Conservation (phyloP, 345 rosid genomes). For the Gossypium anomalum region DNA sequence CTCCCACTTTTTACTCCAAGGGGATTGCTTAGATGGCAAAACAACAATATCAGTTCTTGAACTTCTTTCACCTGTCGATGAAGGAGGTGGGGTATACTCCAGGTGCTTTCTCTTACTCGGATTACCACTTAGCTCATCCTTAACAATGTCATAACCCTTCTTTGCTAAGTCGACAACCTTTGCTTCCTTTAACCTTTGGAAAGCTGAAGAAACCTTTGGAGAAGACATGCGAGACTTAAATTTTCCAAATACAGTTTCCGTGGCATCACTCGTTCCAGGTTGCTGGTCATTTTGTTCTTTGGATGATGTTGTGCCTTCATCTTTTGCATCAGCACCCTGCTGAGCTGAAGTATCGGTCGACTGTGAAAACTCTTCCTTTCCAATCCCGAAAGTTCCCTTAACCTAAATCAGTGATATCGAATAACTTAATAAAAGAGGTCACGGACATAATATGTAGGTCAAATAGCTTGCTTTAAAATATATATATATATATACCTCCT, state of each 20-base stretch:
- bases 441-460: constrained; percentile 4
- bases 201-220: constrained; percentile 55
- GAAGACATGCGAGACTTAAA: constrained; percentile 62
- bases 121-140: constrained; percentile 72
- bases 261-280: constrained; percentile 37
- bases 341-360: constrained; percentile 39
- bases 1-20: constrained; percentile 78
- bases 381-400: constrained; percentile 60
- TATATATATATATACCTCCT: constrained; percentile 68
- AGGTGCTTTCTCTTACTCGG: constrained; percentile 73
- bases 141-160: constrained; percentile 83
- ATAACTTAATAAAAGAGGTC: not conserved
- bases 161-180: constrained; percentile 72
- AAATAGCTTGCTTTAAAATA: constrained; percentile 1
- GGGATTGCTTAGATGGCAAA: constrained; percentile 56
- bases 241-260: constrained; percentile 62
- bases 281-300: constrained; percentile 44
- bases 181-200: constrained; percentile 59
- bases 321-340: constrained; percentile 30
- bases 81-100: constrained; percentile 62
- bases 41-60: constrained; percentile 69
- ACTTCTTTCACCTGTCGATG: constrained; percentile 71
- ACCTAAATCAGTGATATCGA: constrained; percentile 42
- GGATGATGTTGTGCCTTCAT: constrained; percentile 39
- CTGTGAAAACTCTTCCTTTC: constrained; percentile 47